These are phyloP conservation scores for Strobilomyces echinocephalus DNA, from an alignment of 768 basidiomycete species.

Conservation along the genomic window DNA sequence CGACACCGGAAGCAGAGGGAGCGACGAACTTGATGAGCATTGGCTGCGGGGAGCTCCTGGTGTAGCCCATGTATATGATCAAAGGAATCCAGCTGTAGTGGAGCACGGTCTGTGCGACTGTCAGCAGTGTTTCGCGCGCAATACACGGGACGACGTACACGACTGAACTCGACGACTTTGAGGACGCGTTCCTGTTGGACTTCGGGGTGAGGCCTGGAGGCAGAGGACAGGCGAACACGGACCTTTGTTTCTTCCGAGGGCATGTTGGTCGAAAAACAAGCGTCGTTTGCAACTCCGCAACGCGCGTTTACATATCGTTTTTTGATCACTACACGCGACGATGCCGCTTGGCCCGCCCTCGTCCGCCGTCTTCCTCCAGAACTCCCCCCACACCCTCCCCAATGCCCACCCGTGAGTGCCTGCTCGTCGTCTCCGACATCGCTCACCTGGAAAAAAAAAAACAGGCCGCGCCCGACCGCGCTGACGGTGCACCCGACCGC, in stretches of 20 bases:
- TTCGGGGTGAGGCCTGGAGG: not conserved
- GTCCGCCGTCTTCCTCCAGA: constrained; percentile 42
- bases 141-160: constrained; percentile 49
- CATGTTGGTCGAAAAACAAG: constrained; percentile 41
- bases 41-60: constrained; percentile 87
- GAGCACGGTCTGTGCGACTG: constrained; percentile 61
- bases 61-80: constrained; percentile 94
- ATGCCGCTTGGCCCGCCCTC: constrained; percentile 47
- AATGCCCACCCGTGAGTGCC: constrained; percentile 34
- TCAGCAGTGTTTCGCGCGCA: not conserved
- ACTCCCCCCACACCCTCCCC: constrained; percentile 25
- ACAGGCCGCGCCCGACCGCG: constrained; percentile 62
- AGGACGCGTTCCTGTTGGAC: constrained; percentile 62
- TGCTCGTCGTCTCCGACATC: not conserved
- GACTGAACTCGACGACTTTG: constrained; percentile 75
- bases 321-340: constrained; percentile 23
- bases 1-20: not conserved
- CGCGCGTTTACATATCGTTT: not conserved
- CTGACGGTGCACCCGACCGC: constrained; percentile 89
- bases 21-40: constrained; percentile 88
- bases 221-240: constrained; percentile 2
- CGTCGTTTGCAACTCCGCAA: constrained; percentile 30
- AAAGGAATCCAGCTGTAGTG: constrained; percentile 97
- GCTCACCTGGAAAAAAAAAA: not conserved
- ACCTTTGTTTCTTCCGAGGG: constrained; percentile 92